Evolutionary conservation across 345 rosid genomes (phyloP).

Genomic region (Reutealis trisperma): DNA sequence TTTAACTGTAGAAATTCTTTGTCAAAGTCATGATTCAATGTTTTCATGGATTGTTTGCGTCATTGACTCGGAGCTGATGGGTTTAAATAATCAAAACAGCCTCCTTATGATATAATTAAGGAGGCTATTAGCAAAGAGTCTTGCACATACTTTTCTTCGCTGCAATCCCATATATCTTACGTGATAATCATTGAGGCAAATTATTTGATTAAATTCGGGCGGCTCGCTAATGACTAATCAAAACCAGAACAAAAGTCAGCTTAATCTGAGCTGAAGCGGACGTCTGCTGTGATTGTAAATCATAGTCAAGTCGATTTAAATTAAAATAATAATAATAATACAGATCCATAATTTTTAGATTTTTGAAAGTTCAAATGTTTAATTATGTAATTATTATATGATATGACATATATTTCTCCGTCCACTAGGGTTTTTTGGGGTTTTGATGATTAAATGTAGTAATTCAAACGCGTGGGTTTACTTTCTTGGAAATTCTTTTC

Average conservation of each 20-base stretch:
- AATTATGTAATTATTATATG: no score
- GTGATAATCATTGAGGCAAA: no score
- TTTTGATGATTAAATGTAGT: neutral
- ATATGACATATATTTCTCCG: neutral
- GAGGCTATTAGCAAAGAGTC: no score
- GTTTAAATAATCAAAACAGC: no score
- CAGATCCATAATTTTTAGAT: neutral
- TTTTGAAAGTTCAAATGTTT: neutral
- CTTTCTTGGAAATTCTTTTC: neutral
- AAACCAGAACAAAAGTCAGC: neutral
- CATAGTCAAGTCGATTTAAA: no score
- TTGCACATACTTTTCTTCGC: no score
- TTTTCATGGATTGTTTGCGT: neutral
- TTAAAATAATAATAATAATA: no score
- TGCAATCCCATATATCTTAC: no score
- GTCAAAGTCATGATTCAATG: neutral
- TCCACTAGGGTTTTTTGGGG: neutral
- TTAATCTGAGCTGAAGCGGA: neutral
- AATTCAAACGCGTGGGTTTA: neutral
- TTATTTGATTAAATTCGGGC: no score
- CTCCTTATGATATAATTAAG: no score
- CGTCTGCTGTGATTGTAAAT: neutral
- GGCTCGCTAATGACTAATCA: no score
- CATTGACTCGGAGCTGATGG: no score
- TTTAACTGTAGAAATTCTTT: neutral